Evolutionary conservation across 1,284 basidiomycete species (phyloP).

Genomic region (Papiliotrema laurentii): DNA sequence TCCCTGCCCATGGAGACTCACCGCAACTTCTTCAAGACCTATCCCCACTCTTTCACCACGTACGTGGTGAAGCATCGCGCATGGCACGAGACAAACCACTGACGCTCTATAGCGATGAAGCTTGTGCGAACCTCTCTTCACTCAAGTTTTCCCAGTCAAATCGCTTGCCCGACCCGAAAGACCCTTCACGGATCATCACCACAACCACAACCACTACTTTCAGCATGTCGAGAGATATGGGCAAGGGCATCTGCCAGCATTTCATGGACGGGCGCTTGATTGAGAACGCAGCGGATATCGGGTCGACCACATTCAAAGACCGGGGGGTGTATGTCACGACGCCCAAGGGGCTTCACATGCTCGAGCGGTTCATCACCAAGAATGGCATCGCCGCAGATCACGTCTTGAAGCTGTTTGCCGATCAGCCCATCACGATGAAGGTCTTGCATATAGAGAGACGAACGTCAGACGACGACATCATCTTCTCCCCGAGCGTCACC

Average conservation of each 20-base stretch:
- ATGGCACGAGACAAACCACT: not conserved
- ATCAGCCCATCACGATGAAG: constrained; percentile 97
- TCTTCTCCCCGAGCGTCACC: constrained; percentile 88
- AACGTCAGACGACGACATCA: constrained; percentile 91
- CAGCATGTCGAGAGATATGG: constrained; percentile 99
- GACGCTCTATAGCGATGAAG: constrained; percentile 73
- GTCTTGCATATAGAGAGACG: constrained; percentile 93
- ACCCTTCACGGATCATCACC: constrained; percentile 93
- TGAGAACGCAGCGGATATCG: constrained; percentile 89
- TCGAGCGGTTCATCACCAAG: constrained; percentile 98
- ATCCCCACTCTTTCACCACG: constrained; percentile 94
- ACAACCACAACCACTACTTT: constrained; percentile 99
- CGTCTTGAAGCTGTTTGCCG: constrained; percentile 80
- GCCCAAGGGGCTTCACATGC: constrained; percentile 94
- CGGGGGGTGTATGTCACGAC: constrained; percentile 93
- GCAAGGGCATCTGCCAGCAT: constrained; percentile 98
- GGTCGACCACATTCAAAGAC: constrained; percentile 89
- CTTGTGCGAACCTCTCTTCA: constrained; percentile 85
- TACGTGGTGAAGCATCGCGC: constrained; percentile 50
- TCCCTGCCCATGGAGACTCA: constrained; percentile 84
- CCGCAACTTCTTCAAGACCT: constrained; percentile 93
- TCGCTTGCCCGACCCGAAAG: constrained; percentile 93
- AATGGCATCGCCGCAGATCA: constrained; percentile 93
- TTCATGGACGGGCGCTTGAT: constrained; percentile 98
- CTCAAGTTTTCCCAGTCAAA: constrained; percentile 99